Evolutionary conservation across 257 asterid genomes (phyloP), one percentile per base, ranked within the genome.

Genomic region (Solanum paucissectum): DNA sequence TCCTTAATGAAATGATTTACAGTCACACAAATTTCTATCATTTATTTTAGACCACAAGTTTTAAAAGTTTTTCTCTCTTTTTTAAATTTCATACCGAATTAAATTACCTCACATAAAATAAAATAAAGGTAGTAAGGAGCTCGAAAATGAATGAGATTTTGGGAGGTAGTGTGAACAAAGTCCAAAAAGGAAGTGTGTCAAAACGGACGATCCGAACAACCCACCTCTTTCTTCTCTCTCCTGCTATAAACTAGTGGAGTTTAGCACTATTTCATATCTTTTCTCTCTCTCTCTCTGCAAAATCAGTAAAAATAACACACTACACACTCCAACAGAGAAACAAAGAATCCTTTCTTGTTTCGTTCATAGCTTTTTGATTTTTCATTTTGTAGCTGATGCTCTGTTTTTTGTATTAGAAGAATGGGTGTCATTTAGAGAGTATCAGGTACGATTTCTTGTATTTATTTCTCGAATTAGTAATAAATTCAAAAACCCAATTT

Each of bases 161-260:
- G 11, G n/a, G 23, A 33, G 33, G 1, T 76, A 44, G 66, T 42
- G 84, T 4, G 29, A 79, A 2, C 3, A 44, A 81, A 81, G 85
- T 81, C 85, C 85, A 81, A 81, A 79, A 81, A 27, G 27, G 36
- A 25, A 25, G 38, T 79, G 38, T 42, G 38, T 5, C 88, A 12
- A 66, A 87, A 87, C 89, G 86, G 83, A 87, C 83, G 71, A 87
- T 87, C 86, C 83, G 86, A 79, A 81, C 83, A 62, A 66, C 27
- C 87, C 71, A 87, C 40, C 27, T 21, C 12, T 12, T 52, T 5
- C 20, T 16, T 76, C 86, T 76, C 86, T 62, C 69, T 60, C 88
- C 2, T 36, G 12, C 18, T 36, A 42, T 79, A 79, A 42, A 79
- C 84, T 79, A 79, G 64, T 76, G 83, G 83, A 76, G 25, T 25